Evolutionary conservation across 83 land plant species (phyloP), one percentile per base, ranked within the genome.

Genomic region (Diphasiastrum complanatum): DNA sequence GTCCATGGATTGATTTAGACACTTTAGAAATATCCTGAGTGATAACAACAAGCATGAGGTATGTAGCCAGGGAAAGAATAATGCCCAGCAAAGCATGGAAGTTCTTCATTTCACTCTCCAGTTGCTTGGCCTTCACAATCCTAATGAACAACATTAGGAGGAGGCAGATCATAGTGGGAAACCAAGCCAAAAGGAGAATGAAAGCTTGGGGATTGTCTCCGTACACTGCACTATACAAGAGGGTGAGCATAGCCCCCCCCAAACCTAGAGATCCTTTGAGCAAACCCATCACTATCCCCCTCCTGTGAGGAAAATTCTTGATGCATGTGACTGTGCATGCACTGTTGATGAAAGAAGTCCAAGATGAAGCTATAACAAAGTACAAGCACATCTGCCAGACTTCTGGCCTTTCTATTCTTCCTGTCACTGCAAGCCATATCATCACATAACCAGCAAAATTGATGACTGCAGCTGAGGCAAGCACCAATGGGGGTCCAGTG

Each of bases 371-470:
- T 23, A 53, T 25, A 12, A 25, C 23, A 24, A 53, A 23, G 57
- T 23, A 53, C 5, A 53, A 30, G 12, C 28, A 53, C 32, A 53
- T 53, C 25, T 53, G 57, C 57, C 57, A 53, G 4, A 61, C 22
- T 2, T 23, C 30, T 14, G 30, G 30, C 2, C 27, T 3, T 16
- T 14, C 3, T 2, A 61, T 14, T 40, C 33, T 61, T 2, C 27
- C 18, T 3, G 59, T 26, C 11, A 45, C 65, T 18, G 58, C 25
- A 14, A 61, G 65, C 65, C 65, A 61, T 26, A 61, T 43, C 59
- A 45, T 26, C 5, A 61, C 2, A 23, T 61, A 61, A 28, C 65
- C 65, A 40, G 25, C 5, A 14, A 61, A 29, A 28, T 61, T 61
- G 2, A 61, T 10, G 59, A 14, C 6, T 45, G 65, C 22, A 4